Evolutionary conservation across 768 basidiomycete species (phyloP), one percentile per base, ranked within the genome.

Genomic region (Russula olivacea): DNA sequence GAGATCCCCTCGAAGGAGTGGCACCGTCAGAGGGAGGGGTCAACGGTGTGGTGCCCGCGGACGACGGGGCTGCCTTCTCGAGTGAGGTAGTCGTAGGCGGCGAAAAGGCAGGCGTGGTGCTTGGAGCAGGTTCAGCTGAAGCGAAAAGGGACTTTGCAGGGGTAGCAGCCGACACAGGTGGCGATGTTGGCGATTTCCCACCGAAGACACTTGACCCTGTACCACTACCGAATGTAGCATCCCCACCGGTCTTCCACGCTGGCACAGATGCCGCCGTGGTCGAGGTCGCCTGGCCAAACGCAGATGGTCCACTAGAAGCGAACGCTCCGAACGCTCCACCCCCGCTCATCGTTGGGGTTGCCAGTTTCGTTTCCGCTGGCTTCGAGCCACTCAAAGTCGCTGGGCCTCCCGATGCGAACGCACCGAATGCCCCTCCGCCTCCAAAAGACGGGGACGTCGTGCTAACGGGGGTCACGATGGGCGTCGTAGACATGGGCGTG

Each of bases 261-360:
- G 65, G 65, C 41, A 54, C 53, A 14, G 64, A 23, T 28, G 43
- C 43, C 21, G 49, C 4, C 40, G 48, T 58, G 58, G 38, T 43
- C 25, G 53, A 59, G 30, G 41, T 43, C 8, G 15, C 60, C 15
- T 59, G 58, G 6, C 64, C 48, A 48, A 68, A 68, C 4, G 50
- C 49, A 50, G 65, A 65, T 14, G 34, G 54, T 25, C 58, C 63
- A 40, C 47, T 14, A n/a, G 59, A 56, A 45, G 69, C 54, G 73
- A 76, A 60, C 72, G 68, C 38, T 55, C 76, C 75, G 61, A 82
- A 78, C 1, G 49, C 67, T 0, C 64, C 68, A 19, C 64, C 55
- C 34, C 45, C 34, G n/a, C 60, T 14, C 21, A 14, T 49, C 21
- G 58, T 23, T 14, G 61, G 52, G 30, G 55, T 34, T 7, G 48